Percentiles rank a stretch among this genome's conserved stretches.
Evolutionary conservation across 176 grass and related monocot species (phyloP).

Genomic region (Bothriochloa decipiens): DNA sequence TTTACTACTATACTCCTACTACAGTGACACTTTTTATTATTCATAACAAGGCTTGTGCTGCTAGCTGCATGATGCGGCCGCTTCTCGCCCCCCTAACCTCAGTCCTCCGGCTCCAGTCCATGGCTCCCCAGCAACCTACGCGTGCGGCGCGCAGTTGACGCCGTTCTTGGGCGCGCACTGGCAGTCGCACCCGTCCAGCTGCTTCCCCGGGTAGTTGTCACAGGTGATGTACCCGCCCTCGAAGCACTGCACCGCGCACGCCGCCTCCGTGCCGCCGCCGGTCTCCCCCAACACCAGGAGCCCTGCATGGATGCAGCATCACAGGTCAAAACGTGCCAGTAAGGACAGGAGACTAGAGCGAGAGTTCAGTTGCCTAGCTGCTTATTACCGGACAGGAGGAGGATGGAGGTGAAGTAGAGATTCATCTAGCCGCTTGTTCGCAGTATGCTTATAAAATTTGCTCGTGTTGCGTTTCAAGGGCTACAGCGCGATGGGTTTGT

Average conservation of each 20-base stretch:
- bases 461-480: background rate
- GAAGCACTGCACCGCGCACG: slow-evolving; percentile 25
- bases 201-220: slow-evolving; percentile 35
- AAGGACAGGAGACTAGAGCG: too few relatives aligned
- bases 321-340: too few relatives aligned
- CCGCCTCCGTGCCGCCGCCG: background rate
- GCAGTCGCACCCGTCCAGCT: slow-evolving; percentile 43
- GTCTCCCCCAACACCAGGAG: background rate
- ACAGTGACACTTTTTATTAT: too few relatives aligned
- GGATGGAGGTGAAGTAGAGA: slow-evolving; percentile 35
- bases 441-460: background rate
- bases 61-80: too few relatives aligned
- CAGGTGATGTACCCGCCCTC: slow-evolving; percentile 53
- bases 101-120: too few relatives aligned
- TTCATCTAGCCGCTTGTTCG: background rate
- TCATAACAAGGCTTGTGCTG: too few relatives aligned
- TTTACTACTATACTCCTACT: too few relatives aligned
- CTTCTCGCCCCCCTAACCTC: too few relatives aligned
- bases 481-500: too few relatives aligned
- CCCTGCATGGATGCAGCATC: background rate
- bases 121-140: background rate
- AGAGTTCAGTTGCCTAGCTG: too few relatives aligned
- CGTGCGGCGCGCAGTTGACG: slow-evolving; percentile 18
- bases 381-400: slow-evolving; percentile 40
- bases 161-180: slow-evolving; percentile 23